These are phyloP conservation scores for Penicillium fimorum DNA, from an alignment of 495 filamentous ascomycete genomes.

Conservation along the genomic window DNA sequence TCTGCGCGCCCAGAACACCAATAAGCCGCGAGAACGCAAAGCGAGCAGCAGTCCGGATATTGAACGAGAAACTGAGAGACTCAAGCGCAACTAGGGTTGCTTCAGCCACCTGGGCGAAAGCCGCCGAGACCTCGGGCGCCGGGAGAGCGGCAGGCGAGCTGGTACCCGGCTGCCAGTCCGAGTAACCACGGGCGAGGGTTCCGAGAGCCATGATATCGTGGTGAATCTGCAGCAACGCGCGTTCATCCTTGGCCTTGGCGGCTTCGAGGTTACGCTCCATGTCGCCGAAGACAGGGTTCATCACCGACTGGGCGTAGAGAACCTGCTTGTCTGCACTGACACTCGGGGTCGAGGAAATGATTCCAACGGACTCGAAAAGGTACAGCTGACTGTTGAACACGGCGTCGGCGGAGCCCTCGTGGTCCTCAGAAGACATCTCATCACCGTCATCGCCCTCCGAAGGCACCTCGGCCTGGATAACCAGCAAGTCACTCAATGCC, in stretches of 20 bases:
- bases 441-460: conserved; percentile 72
- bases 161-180: conserved; percentile 75
- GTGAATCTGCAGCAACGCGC: conserved; percentile 83
- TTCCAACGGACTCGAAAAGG: conserved; percentile 91
- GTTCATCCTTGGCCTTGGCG: conserved; percentile 76
- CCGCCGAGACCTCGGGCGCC: conserved; percentile 66
- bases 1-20: conserved; percentile 75
- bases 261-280: conserved; percentile 72
- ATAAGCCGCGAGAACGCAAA: conserved; percentile 88
- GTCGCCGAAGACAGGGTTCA: conserved; percentile 80
- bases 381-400: conserved; percentile 88
- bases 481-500: conserved; percentile 82
- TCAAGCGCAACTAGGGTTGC: conserved; percentile 83
- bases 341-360: conserved; percentile 73
- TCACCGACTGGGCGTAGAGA: conserved; percentile 76
- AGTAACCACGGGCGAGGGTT: conserved; percentile 84
- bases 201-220: conserved; percentile 96
- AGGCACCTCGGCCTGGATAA: conserved; percentile 85
- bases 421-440: conserved; percentile 90
- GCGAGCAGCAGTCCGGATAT: conserved; percentile 79
- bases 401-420: conserved; percentile 81
- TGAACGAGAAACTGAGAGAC: conserved; percentile 70
- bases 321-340: conserved; percentile 80
- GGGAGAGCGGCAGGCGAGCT: conserved; percentile 53
- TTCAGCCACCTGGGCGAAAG: conserved; percentile 81